These are phyloP conservation scores for Handroanthus guayacan DNA, from an alignment of 257 asterid species.

Conservation along the genomic window DNA sequence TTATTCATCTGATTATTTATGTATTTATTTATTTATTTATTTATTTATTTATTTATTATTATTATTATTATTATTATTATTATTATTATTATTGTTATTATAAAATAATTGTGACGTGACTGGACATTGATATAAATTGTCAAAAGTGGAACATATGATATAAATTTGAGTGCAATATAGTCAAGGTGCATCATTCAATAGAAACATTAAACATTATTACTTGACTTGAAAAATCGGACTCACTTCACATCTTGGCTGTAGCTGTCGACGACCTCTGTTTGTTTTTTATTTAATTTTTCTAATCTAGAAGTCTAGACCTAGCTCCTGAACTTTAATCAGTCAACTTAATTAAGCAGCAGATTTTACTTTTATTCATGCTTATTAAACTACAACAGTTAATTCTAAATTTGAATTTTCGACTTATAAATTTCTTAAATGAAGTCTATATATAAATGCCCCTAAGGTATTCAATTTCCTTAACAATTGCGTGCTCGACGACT, in stretches of 20 bases:
- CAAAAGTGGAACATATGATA: slow-evolving; percentile 17
- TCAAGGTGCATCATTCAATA: not conserved
- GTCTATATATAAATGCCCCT: too few species aligned
- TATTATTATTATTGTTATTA: not conserved
- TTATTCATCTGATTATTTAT: too few species aligned
- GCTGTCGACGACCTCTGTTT: slow-evolving; percentile 10
- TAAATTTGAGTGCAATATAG: not conserved
- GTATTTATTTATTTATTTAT: too few species aligned
- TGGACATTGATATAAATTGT: not conserved
- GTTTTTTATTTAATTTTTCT: not conserved
- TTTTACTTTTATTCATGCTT: not conserved
- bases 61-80: too few species aligned
- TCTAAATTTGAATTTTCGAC: not conserved
- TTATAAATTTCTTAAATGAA: not conserved
- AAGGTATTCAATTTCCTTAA: too few species aligned
- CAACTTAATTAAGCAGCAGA: not conserved
- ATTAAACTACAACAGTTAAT: not conserved
- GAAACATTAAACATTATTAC: not conserved
- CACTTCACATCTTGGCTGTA: slow-evolving; percentile 22
- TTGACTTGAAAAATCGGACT: not conserved
- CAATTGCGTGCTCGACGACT: too few species aligned
- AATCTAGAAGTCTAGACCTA: not conserved
- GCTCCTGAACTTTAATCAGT: not conserved
- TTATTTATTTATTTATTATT: too few species aligned
- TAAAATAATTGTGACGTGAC: not conserved